Evolutionary conservation across 345 rosid species (phyloP).

Genomic region (Syzygium jambos): DNA sequence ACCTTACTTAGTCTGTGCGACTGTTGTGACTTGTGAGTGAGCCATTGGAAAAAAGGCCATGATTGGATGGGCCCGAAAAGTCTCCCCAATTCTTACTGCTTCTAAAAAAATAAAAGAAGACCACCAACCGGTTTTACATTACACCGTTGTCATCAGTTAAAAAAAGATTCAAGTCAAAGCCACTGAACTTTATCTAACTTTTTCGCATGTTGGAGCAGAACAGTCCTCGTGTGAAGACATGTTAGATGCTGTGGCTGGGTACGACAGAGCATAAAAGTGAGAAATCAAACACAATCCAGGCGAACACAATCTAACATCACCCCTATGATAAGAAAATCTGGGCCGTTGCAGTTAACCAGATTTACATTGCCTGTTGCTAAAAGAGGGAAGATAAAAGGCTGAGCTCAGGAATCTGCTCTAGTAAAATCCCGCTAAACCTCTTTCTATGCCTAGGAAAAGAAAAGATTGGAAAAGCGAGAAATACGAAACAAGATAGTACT

Average conservation of each 20-base stretch:
- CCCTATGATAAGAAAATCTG: slow-evolving; percentile 14
- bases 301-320: slow-evolving; percentile 1
- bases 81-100: not conserved
- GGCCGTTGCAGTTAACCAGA: slow-evolving; percentile 7
- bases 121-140: not conserved
- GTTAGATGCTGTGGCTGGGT: not conserved
- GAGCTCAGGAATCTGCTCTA: not conserved
- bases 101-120: not conserved
- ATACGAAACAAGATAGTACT: slow-evolving; percentile 35
- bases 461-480: not conserved
- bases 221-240: not conserved
- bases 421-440: not conserved
- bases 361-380: slow-evolving; percentile 25
- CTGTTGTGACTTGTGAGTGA: not conserved
- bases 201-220: not conserved
- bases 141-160: not conserved
- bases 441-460: slow-evolving; percentile 12
- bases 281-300: not conserved
- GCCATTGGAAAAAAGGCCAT: not conserved
- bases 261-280: not conserved
- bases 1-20: not conserved
- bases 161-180: not conserved
- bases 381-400: slow-evolving; percentile 1
- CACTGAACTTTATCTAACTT: not conserved
- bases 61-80: not conserved